Evolutionary conservation across 176 grass and related monocot species (phyloP).

Genomic region (Chrysopogon serrulatus): DNA sequence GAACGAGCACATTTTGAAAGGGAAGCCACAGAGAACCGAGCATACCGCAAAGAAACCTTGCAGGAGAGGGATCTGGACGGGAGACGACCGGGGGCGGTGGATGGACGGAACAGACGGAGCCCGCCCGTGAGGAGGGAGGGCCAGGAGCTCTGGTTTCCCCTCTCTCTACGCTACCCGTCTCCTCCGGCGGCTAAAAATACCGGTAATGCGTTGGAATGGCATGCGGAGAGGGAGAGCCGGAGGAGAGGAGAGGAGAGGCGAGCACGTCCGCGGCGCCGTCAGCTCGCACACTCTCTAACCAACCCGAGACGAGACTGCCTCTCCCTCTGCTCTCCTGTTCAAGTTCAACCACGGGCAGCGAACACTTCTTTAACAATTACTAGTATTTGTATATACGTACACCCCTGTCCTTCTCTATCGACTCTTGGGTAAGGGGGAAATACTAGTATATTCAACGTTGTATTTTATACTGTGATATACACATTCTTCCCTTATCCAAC

Average conservation of each 20-base stretch:
- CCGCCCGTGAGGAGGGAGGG: constrained; percentile 11
- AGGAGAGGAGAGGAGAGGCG: constrained; percentile 16
- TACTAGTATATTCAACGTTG: neutral
- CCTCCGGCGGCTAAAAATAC: constrained; percentile 37
- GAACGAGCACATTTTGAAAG: neutral
- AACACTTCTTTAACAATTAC: constrained; percentile 18
- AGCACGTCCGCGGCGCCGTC: constrained; percentile 56
- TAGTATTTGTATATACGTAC: neutral
- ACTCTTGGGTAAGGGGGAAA: neutral
- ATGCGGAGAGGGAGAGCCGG: constrained; percentile 18
- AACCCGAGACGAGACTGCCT: neutral
- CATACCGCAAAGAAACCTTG: neutral
- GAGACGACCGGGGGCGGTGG: neutral
- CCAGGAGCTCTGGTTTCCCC: constrained; percentile 2
- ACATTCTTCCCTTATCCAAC: neutral
- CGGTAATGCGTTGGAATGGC: constrained; percentile 35
- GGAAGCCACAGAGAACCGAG: neutral
- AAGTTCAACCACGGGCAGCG: neutral
- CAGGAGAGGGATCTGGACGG: constrained; percentile 32
- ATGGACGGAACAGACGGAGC: constrained; percentile 3
- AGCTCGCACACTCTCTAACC: constrained; percentile 11
- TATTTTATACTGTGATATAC: neutral
- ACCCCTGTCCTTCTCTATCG: neutral
- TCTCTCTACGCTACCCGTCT: neutral
- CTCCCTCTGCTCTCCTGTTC: neutral